Percentiles rank a stretch among this genome's conserved stretches.
These are phyloP conservation scores for Wickerhamomyces queroliae DNA, from an alignment of 805 yeast species.

Conservation along the genomic window DNA sequence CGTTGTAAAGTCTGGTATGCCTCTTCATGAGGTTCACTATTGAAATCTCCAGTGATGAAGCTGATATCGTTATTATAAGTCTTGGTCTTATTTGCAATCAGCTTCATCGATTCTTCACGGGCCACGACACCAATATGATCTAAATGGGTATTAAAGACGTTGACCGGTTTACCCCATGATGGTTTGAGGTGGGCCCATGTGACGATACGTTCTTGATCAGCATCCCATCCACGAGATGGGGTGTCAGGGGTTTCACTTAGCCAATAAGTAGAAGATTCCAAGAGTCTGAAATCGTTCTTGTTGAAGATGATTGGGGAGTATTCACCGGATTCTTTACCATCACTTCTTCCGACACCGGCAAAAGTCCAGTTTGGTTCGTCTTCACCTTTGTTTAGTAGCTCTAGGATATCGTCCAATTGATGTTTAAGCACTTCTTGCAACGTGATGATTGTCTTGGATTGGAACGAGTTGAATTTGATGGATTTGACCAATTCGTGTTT, in stretches of 20 bases:
- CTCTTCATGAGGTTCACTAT: conserved; percentile 39
- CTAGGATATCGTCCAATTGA: conserved; percentile 39
- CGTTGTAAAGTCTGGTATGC: conserved; percentile 33
- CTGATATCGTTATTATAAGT: conserved; percentile 31
- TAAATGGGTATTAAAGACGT: conserved; percentile 42
- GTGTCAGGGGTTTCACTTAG: conserved; percentile 45
- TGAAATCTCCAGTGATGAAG: conserved; percentile 53
- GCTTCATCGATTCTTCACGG: conserved; percentile 30
- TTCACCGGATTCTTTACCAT: conserved; percentile 45
- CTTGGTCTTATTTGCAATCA: conserved; percentile 33
- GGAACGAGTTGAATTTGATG: conserved; percentile 33
- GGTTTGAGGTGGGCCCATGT: conserved; percentile 28
- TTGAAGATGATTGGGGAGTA: conserved; percentile 43
- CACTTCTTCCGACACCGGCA: conserved; percentile 45
- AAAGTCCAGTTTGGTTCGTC: conserved; percentile 34
- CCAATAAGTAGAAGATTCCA: conserved; percentile 44
- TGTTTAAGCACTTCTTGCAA: conserved; percentile 43
- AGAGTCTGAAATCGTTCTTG: conserved; percentile 29
- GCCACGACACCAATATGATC: conserved; percentile 29
- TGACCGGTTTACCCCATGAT: conserved; percentile 13
- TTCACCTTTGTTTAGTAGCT: conserved; percentile 22
- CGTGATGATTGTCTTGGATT: conserved; percentile 32
- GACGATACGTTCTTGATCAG: conserved; percentile 34
- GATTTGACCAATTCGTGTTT: conserved; percentile 31
- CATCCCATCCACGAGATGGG: conserved; percentile 51